phyloP scores from a whole-genome alignment of 495 filamentous ascomycete species.

The Penicillium lagena region DNA sequence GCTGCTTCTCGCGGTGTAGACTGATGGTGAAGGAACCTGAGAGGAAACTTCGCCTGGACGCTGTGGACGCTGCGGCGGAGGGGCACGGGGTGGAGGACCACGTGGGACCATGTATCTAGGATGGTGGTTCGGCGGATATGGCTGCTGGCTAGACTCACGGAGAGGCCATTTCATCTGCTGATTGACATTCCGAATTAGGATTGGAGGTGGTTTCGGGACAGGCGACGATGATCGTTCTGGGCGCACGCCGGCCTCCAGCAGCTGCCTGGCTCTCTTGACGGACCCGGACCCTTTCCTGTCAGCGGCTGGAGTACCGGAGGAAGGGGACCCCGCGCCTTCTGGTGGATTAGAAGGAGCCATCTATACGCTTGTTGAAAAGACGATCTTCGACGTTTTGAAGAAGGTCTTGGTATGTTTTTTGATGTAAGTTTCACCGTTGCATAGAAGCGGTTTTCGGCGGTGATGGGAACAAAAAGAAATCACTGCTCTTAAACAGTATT shows the following conservation, averaged over 20 bases:
- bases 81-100: conserved; percentile 51
- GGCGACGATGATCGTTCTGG: conserved; percentile 23
- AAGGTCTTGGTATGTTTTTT: neutral
- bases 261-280: conserved; percentile 44
- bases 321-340: conserved; percentile 1
- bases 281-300: conserved; percentile 38
- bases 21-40: conserved; percentile 28
- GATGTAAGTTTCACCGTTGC: no score
- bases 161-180: conserved; percentile 34
- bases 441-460: no score
- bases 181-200: conserved; percentile 18
- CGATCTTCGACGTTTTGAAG: no score
- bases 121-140: conserved; percentile 24
- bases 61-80: conserved; percentile 61
- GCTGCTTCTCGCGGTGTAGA: conserved; percentile 46
- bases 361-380: neutral
- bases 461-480: no score
- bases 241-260: conserved; percentile 44
- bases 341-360: conserved; percentile 10
- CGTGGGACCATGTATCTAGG: conserved; percentile 39
- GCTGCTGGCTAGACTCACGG: conserved; percentile 29
- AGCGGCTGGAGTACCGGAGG: conserved; percentile 6
- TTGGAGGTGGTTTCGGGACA: conserved; percentile 9
- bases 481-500: no score
- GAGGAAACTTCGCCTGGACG: conserved; percentile 39